Evolutionary conservation across 768 basidiomycete species (phyloP), one percentile per base, ranked within the genome.

Genomic region (Serendipita sp.): DNA sequence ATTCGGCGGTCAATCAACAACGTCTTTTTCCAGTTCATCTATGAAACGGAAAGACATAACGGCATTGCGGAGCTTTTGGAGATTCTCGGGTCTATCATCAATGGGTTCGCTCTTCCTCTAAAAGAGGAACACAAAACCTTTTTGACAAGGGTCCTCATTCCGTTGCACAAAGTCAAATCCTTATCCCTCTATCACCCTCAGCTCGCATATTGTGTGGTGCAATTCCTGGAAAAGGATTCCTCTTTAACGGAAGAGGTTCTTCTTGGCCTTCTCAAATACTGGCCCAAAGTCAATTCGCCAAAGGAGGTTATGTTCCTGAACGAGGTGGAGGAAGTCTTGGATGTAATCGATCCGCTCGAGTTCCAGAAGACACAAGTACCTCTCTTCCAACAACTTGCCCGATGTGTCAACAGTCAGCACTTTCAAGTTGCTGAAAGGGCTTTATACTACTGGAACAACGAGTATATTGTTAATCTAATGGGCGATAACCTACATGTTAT

Each of bases 281-380:
- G 96, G 96, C 96, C 96, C 36, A 98, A 98, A 75, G 96, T 99
- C 70, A 98, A 99, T 75, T 92, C 90, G 38, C 94, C 94, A 15
- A 99, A 99, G 78, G 96, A 99, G 72, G 96, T 98, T 75, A 99
- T 99, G 96, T 99, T 90, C 78, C 79, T 99, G 66, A 97, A 97
- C 75, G 96, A 99, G 77, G 91, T 99, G 63, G 96, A 99, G 76
- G 96, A 99, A 78, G 89, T 99, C 3, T 76, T 99, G 67, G 96
- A 99, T 75, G 96, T 99, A 66, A 97, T 96, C 69, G 94, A 98
- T 71, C 92, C 92, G 1, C 81, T 82, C 64, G 94, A 98, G 75
- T 99, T 99, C 77, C 86, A 86, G 74, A 98, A 98, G 81, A 89
- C 98, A 67, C 90, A 96, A 75, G 78, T 89, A 18, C 83, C 89